Evolutionary conservation across 78 protist species (phyloP).

Genomic region (Dictyostelium brefeldianum): DNA sequence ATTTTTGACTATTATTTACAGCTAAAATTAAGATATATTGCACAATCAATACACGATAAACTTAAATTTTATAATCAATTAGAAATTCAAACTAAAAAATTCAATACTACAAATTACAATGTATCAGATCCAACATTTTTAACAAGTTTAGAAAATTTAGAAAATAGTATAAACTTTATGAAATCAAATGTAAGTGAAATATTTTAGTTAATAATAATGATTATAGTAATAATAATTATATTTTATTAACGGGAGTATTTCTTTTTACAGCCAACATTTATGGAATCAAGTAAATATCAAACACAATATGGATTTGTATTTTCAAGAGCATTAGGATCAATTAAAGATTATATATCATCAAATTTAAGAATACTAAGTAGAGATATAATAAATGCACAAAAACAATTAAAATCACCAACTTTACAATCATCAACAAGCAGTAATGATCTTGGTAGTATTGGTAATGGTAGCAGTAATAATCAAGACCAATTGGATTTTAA

Average conservation of each 20-base stretch:
- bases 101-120: conserved; percentile 29
- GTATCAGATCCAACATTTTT: conserved; percentile 65
- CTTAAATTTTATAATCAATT: conserved; percentile 61
- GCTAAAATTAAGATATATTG: conserved; percentile 76
- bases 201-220: not conserved
- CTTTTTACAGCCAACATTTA: conserved; percentile 21
- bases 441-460: not conserved
- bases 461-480: not conserved
- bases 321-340: conserved; percentile 51
- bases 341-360: conserved; percentile 66
- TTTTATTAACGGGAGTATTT: not conserved
- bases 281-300: conserved; percentile 53
- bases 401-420: conserved; percentile 35
- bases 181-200: conserved; percentile 51
- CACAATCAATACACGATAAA: conserved; percentile 68
- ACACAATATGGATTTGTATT: conserved; percentile 59
- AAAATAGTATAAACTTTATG: conserved; percentile 77
- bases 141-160: conserved; percentile 35
- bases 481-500: not conserved
- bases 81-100: conserved; percentile 49
- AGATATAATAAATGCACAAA: conserved; percentile 23
- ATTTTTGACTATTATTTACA: not conserved
- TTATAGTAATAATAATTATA: not conserved
- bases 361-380: conserved; percentile 29
- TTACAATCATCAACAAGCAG: conserved; percentile 14